Evolutionary conservation across 129 eudicot genomes (phyloP).

Genomic region (Dittrichia graveolens): DNA sequence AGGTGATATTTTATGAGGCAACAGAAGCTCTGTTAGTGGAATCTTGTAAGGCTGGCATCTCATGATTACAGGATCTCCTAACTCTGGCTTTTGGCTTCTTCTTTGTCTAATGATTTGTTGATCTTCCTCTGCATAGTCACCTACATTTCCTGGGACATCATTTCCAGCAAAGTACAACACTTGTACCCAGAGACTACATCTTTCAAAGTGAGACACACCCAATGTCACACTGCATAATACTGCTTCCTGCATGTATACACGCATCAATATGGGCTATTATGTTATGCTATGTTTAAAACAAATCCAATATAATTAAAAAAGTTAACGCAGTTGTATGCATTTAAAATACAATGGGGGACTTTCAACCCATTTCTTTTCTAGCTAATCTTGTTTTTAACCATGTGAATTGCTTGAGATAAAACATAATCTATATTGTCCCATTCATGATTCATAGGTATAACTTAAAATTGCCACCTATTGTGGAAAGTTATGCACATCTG

Average conservation of each 20-base stretch:
- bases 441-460: too few species aligned
- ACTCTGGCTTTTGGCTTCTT: conserved; percentile 67
- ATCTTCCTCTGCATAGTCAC: conserved; percentile 86
- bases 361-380: too few species aligned
- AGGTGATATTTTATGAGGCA: conserved; percentile 94
- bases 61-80: conserved; percentile 85
- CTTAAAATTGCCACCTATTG: too few species aligned
- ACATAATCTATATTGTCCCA: too few species aligned
- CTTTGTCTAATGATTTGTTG: conserved; percentile 68
- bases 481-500: too few species aligned
- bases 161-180: conserved; percentile 78
- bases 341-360: too few species aligned
- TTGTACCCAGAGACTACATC: conserved; percentile 95
- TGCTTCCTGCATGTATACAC: conserved; percentile 63
- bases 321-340: too few species aligned
- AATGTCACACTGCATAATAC: conserved; percentile 76
- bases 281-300: neutral
- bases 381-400: too few species aligned
- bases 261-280: neutral
- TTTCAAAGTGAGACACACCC: conserved; percentile 92
- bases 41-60: conserved; percentile 97
- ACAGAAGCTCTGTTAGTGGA: conserved; percentile 90
- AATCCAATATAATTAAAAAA: neutral
- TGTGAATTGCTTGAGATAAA: too few species aligned
- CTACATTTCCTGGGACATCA: conserved; percentile 62